Evolutionary conservation across 2,329 filamentous ascomycete genomes (phyloP).

Genomic region (Dothistroma septosporum): DNA sequence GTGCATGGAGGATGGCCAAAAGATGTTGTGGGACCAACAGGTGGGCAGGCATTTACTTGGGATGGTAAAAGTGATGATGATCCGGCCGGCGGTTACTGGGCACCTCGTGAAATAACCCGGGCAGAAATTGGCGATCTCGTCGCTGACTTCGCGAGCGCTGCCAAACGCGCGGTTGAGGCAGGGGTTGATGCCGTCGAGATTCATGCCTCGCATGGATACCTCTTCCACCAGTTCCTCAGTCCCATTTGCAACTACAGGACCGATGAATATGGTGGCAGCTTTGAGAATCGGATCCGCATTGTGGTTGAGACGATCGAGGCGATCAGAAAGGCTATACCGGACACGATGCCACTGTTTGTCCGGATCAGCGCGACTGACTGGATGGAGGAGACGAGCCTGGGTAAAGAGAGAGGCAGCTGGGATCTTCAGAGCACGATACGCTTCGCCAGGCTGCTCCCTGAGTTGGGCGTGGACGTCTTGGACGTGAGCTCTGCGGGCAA

Average conservation of each 20-base stretch:
- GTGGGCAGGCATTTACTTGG: neutral
- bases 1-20: neutral
- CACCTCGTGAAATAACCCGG: neutral
- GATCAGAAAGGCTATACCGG: constrained; percentile 51
- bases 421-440: constrained; percentile 58
- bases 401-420: constrained; percentile 55
- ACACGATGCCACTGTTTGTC: constrained; percentile 65
- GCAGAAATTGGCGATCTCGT: neutral
- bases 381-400: constrained; percentile 55
- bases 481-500: constrained; percentile 77
- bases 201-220: constrained; percentile 48
- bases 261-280: constrained; percentile 43
- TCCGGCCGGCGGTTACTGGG: neutral
- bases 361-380: constrained; percentile 71
- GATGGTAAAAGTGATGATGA: neutral
- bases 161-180: neutral
- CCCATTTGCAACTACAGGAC: constrained; percentile 42
- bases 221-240: constrained; percentile 46
- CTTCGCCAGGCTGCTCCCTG: constrained; percentile 63
- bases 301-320: constrained; percentile 40
- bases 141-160: neutral
- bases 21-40: neutral
- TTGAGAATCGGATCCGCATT: constrained; percentile 42
- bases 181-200: constrained; percentile 33
- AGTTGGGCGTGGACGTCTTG: constrained; percentile 71